phyloP scores from a whole-genome alignment of 345 rosid genomes.

The Clausena lansium region DNA sequence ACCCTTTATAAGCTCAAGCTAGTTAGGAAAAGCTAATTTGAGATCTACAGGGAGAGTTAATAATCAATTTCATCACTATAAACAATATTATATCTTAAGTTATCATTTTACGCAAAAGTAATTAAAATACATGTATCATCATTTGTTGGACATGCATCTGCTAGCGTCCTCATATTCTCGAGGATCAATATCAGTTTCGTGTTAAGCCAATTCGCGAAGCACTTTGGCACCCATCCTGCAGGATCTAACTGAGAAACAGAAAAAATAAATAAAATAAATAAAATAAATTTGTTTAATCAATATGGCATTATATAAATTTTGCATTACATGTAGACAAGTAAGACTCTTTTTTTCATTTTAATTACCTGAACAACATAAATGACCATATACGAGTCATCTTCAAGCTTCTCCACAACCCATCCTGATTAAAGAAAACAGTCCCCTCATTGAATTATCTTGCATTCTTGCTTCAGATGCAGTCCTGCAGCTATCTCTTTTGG shows the following conservation, averaged over 20 bases:
- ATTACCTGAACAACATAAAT: slow-evolving; percentile 75
- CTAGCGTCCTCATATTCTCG: slow-evolving; percentile 63
- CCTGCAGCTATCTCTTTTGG: slow-evolving; percentile 79
- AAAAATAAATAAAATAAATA: no score
- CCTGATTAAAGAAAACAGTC: slow-evolving; percentile 67
- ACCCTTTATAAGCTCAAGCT: no score
- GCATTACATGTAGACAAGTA: no score
- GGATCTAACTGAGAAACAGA: slow-evolving; percentile 66
- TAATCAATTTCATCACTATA: neutral
- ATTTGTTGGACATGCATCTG: slow-evolving; percentile 35
- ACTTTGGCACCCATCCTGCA: slow-evolving; percentile 84
- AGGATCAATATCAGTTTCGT: slow-evolving; percentile 75
- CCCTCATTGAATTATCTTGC: slow-evolving; percentile 51
- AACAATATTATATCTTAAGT: neutral
- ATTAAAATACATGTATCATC: slow-evolving; percentile 1
- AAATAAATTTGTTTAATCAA: no score
- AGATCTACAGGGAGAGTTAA: neutral
- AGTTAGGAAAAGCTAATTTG: no score
- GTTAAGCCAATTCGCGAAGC: slow-evolving; percentile 68
- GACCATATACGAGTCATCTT: slow-evolving; percentile 62
- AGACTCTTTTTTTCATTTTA: no score
- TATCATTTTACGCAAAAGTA: neutral
- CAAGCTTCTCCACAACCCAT: slow-evolving; percentile 83
- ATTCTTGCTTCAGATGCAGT: slow-evolving; percentile 51
- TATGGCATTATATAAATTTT: neutral